Percentiles rank a stretch among this genome's conserved stretches.
Evolutionary conservation across 768 basidiomycete species (phyloP).

Genomic region (Lactifluus subvellereus): DNA sequence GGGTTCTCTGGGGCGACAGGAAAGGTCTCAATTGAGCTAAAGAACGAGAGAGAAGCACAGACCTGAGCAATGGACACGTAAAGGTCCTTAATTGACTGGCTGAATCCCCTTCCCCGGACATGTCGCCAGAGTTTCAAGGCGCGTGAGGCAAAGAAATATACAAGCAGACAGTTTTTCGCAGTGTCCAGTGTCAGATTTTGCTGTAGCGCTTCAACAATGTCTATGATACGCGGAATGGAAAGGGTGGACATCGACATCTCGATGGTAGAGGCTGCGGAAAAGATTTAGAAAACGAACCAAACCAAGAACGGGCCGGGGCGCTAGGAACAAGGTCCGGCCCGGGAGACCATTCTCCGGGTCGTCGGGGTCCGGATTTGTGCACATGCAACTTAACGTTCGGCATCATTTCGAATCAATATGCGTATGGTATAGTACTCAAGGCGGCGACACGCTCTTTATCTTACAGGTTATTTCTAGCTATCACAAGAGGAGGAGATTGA

Average conservation of each 20-base stretch:
- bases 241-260: slow-evolving; percentile 12
- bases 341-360: neutral
- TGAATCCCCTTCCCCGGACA: slow-evolving; percentile 55
- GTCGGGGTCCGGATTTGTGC: neutral
- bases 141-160: slow-evolving; percentile 52
- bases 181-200: slow-evolving; percentile 33
- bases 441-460: neutral
- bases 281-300: neutral
- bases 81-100: slow-evolving; percentile 43
- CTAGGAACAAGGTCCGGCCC: neutral
- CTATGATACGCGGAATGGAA: slow-evolving; percentile 15
- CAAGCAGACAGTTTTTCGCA: slow-evolving; percentile 51
- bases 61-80: slow-evolving; percentile 52
- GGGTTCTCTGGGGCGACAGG: slow-evolving; percentile 38
- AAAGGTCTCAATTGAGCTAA: neutral
- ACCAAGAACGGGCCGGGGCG: neutral
- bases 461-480: slow-evolving; percentile 40
- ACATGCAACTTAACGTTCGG: neutral
- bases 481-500: slow-evolving; percentile 73
- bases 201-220: neutral
- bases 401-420: slow-evolving; percentile 33
- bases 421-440: slow-evolving; percentile 44
- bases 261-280: neutral
- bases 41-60: slow-evolving; percentile 21
- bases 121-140: slow-evolving; percentile 53